phyloP scores from a whole-genome alignment of 306 rosid genomes.

The Potentilla sterilis region DNA sequence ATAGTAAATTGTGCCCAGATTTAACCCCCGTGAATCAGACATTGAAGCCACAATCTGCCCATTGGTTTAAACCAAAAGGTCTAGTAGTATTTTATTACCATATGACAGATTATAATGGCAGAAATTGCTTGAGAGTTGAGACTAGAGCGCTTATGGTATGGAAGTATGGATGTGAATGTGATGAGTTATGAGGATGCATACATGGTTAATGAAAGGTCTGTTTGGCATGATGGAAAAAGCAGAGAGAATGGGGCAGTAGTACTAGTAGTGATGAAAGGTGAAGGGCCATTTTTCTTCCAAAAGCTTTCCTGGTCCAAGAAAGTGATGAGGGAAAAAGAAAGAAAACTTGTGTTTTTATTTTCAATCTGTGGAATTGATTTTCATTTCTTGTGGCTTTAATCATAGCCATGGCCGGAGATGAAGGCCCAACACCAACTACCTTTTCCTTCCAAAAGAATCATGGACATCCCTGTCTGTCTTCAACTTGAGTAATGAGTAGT shows the following conservation, averaged over 20 bases:
- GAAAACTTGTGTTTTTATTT: conserved; percentile 10
- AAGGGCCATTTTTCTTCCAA: conserved; percentile 33
- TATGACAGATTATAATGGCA: not conserved
- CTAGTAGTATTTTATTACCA: not conserved
- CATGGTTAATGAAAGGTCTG: conserved; percentile 21
- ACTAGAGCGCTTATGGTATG: too few relatives aligned
- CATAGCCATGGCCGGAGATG: conserved; percentile 46
- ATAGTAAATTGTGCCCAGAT: conserved; percentile 9
- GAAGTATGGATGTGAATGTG: not conserved
- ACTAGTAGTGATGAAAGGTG: not conserved
- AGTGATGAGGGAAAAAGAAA: conserved; percentile 28
- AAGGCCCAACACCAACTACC: conserved; percentile 52
- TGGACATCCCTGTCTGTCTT: conserved; percentile 39
- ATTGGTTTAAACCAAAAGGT: not conserved
- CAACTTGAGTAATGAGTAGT: conserved; percentile 14
- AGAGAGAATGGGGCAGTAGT: conserved; percentile 22
- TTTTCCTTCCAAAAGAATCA: conserved; percentile 52
- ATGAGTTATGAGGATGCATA: not conserved
- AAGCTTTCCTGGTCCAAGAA: conserved; percentile 30
- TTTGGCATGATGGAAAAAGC: conserved; percentile 28
- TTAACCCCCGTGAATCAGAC: conserved; percentile 1
- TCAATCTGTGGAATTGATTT: not conserved
- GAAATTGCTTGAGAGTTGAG: not conserved
- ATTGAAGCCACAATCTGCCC: conserved; percentile 7
- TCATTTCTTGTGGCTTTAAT: conserved; percentile 58